Evolutionary conservation across 352 stramenopile genomes (phyloP).

Genomic region (Plasmopara muralis): DNA sequence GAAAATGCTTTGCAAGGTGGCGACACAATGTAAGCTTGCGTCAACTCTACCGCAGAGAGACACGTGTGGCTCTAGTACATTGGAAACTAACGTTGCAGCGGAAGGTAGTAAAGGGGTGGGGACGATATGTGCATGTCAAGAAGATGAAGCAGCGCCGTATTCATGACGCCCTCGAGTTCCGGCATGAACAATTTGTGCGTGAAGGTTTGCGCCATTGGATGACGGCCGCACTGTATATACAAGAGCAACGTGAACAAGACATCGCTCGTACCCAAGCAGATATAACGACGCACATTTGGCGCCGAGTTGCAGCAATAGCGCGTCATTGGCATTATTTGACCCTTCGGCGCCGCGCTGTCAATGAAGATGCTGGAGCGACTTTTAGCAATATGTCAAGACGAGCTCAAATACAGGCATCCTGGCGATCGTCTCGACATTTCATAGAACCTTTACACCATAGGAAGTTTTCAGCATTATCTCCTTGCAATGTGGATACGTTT

Average conservation of each 20-base stretch:
- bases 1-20: constrained; percentile 34
- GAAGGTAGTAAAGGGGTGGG: constrained; percentile 29
- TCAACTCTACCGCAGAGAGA: constrained; percentile 21
- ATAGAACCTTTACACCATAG: neutral
- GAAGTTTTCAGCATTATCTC: neutral
- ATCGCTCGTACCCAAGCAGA: constrained; percentile 17
- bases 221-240: constrained; percentile 30
- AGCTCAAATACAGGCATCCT: constrained; percentile 6
- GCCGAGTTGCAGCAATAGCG: constrained; percentile 26
- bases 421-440: constrained; percentile 4
- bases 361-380: neutral
- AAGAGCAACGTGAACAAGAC: constrained; percentile 27
- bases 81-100: constrained; percentile 43
- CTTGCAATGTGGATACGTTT: neutral
- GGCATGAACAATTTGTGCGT: constrained; percentile 35
- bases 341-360: constrained; percentile 10
- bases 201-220: constrained; percentile 46
- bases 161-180: constrained; percentile 45
- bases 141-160: constrained; percentile 33
- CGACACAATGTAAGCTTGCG: constrained; percentile 13
- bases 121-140: constrained; percentile 27
- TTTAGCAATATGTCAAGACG: neutral
- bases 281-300: constrained; percentile 21
- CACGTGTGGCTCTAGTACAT: constrained; percentile 32
- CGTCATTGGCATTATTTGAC: constrained; percentile 27